Base-by-base conservation (phyloP, 1,284 basidiomycete genomes). In the Tranzscheliella williamsii region DNA sequence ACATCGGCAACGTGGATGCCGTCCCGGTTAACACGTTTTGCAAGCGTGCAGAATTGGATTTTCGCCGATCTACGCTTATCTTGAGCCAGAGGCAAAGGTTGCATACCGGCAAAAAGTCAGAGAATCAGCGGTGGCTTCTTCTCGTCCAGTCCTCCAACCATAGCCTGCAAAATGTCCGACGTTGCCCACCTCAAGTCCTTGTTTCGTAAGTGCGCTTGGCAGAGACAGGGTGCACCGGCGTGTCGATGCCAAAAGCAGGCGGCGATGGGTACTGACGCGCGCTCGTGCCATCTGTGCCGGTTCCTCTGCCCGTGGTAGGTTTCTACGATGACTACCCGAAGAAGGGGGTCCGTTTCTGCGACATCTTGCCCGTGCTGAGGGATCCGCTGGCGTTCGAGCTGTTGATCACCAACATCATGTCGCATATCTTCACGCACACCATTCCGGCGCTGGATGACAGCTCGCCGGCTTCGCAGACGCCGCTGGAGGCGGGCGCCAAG, bases 351-450 rank as follows among this genome's bases (percentile, higher is more conserved):
- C 62, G 69, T 27, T 77, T 77, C 67, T 74, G 72, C 50, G 75
- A 77, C 55, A 72, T 77, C 30, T 56, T 77, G n/a, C 75, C 75
- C 22, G 73, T 72, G 31, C 69, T 77, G 27, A 72, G 74, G 13
- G 75, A 78, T 46, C 76, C 77, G 12, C 42, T 73, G 27, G 61
- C 72, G 3, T 77, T 78, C 37, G 77, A 78, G 68, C 86, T 87
- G 1, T 85, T 98, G 42, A 88, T 97, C 75, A 92, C 92, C 22
- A 88, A 96, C 79, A 83, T 98, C 51, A 78, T 91, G 48, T 84
- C 91, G 79, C 94, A 90, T 78, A 81, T 98, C 73, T 88, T 87
- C 44, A 90, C 88, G 24, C 70, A 68, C 32, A 89, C 87, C 16
- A 82, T 91, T 60, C 83, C 85, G 11, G 80, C 79, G 20, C 61